A percentile compares a stretch with the other conserved stretches of the same genome.
Conservation (phyloP, 768 basidiomycete genomes). For the Kwoniella bestiolae region DNA sequence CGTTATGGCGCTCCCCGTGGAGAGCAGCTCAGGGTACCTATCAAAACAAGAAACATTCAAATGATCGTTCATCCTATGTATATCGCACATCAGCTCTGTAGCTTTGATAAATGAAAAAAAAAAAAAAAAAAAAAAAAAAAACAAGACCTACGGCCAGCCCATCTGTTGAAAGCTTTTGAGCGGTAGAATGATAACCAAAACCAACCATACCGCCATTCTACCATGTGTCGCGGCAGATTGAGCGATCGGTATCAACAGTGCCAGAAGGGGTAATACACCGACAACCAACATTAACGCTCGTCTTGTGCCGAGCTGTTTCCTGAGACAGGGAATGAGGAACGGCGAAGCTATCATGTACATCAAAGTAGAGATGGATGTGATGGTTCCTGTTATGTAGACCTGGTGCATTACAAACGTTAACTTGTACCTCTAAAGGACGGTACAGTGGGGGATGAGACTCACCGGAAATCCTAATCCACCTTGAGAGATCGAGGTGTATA, state of each 20-base stretch:
- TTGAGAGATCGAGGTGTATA: slow-evolving; percentile 28
- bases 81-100: too few species aligned
- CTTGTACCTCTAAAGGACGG: background rate
- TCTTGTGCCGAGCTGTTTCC: slow-evolving; percentile 23
- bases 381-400: background rate
- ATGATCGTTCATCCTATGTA: background rate
- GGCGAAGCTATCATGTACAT: background rate
- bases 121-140: too few species aligned
- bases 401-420: too few species aligned
- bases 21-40: slow-evolving; percentile 39
- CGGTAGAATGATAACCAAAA: background rate
- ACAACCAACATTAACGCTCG: slow-evolving; percentile 12
- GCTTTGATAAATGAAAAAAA: too few species aligned
- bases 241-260: slow-evolving; percentile 31
- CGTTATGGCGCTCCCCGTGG: slow-evolving; percentile 39
- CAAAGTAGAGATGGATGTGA: background rate
- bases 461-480: slow-evolving; percentile 47
- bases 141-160: slow-evolving; percentile 12
- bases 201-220: slow-evolving; percentile 23
- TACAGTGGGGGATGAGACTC: background rate
- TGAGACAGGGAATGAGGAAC: slow-evolving; percentile 33
- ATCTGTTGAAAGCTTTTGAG: background rate
- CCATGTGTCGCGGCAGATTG: slow-evolving; percentile 27
- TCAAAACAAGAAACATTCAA: slow-evolving; percentile 29
- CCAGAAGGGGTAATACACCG: slow-evolving; percentile 21